phyloP scores from a whole-genome alignment of 805 yeast genomes.

The Metschnikowia anglica region DNA sequence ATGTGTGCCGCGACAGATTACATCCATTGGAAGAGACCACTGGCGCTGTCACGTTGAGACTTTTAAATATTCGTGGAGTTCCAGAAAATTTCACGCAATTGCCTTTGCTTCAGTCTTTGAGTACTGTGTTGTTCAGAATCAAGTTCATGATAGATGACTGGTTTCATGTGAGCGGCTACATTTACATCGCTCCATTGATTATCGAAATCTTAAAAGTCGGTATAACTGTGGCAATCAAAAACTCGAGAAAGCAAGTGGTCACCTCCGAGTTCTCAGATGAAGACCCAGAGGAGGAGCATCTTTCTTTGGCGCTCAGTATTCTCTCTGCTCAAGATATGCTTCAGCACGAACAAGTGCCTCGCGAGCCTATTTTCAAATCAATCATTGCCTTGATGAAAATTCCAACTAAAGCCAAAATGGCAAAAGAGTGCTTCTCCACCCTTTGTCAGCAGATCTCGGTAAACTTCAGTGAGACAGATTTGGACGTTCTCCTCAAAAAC shows the following conservation, averaged over 20 bases:
- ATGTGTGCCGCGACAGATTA: slow-evolving; percentile 48
- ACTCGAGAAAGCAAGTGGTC: slow-evolving; percentile 48
- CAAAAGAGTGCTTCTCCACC: slow-evolving; percentile 80
- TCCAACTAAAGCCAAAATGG: slow-evolving; percentile 75
- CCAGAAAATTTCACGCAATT: slow-evolving; percentile 50
- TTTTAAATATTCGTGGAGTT: slow-evolving; percentile 46
- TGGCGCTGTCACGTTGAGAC: slow-evolving; percentile 71
- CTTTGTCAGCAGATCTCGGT: slow-evolving; percentile 75
- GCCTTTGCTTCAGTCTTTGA: slow-evolving; percentile 51
- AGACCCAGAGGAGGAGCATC: slow-evolving; percentile 84
- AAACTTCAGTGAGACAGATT: slow-evolving; percentile 55
- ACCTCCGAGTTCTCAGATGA: slow-evolving; percentile 76
- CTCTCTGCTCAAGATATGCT: slow-evolving; percentile 66
- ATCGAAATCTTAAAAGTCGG: slow-evolving; percentile 68
- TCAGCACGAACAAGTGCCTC: slow-evolving; percentile 64
- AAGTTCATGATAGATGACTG: slow-evolving; percentile 73
- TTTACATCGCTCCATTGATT: slow-evolving; percentile 74
- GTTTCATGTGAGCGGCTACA: slow-evolving; percentile 64
- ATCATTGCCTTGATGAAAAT: slow-evolving; percentile 66
- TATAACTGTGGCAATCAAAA: slow-evolving; percentile 51
- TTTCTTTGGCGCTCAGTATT: slow-evolving; percentile 73
- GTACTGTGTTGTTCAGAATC: slow-evolving; percentile 71
- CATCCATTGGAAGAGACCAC: slow-evolving; percentile 51
- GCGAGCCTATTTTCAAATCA: slow-evolving; percentile 60
- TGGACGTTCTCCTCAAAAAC: slow-evolving; percentile 54